Percentiles rank a stretch among this genome's conserved stretches.
These are phyloP conservation scores for Erucastrum elatum DNA, from an alignment of 345 rosid species.

Conservation along the genomic window DNA sequence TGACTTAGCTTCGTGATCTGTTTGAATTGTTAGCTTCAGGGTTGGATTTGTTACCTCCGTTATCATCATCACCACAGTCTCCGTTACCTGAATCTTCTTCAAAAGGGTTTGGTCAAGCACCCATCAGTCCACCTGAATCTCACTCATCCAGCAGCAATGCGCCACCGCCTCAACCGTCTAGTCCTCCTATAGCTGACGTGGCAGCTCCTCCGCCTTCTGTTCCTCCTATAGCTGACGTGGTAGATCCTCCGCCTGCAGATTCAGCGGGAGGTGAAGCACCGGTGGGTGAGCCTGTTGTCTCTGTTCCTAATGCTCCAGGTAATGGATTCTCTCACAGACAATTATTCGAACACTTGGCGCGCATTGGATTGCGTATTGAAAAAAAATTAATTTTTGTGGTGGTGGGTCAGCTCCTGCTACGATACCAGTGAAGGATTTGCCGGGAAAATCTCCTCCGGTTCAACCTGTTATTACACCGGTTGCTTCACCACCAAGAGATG, in stretches of 20 bases:
- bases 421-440: slow-evolving; percentile 30
- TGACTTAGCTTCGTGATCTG: not conserved
- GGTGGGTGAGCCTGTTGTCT: slow-evolving; percentile 39
- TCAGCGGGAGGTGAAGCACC: slow-evolving; percentile 28
- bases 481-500: slow-evolving; percentile 34
- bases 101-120: slow-evolving; percentile 48
- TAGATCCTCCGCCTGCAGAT: slow-evolving; percentile 46
- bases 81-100: slow-evolving; percentile 41
- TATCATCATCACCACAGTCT: slow-evolving; percentile 45
- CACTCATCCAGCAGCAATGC: slow-evolving; percentile 41
- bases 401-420: slow-evolving; percentile 31
- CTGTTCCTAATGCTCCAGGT: slow-evolving; percentile 52
- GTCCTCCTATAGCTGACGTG: slow-evolving; percentile 40
- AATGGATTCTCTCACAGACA: slow-evolving; percentile 11
- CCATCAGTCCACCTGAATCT: slow-evolving; percentile 39
- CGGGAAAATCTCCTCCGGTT: slow-evolving; percentile 24
- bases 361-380: slow-evolving; percentile 4
- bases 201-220: slow-evolving; percentile 46
- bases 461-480: slow-evolving; percentile 27
- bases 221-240: slow-evolving; percentile 39
- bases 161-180: slow-evolving; percentile 41
- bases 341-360: slow-evolving; percentile 25
- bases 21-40: slow-evolving; percentile 28
- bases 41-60: slow-evolving; percentile 31
- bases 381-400: not conserved